phyloP scores from a whole-genome alignment of 345 rosid genomes.

The Syzygium grande region DNA sequence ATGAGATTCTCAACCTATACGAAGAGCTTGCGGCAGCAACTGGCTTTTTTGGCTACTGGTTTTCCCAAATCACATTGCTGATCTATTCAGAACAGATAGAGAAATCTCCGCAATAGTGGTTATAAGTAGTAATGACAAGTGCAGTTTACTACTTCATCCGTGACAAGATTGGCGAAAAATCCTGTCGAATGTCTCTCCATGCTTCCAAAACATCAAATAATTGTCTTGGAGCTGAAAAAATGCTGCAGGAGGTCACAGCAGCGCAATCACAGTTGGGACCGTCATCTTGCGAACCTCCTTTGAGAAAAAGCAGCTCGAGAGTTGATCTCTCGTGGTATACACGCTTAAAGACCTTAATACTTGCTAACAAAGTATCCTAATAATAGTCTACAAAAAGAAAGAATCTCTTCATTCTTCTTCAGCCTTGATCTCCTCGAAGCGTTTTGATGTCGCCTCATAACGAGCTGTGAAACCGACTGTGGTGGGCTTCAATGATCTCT shows the following conservation, averaged over 20 bases:
- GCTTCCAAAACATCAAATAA: constrained; percentile 6
- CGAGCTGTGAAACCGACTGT: constrained; percentile 88
- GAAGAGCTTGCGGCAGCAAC: neutral
- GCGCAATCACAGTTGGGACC: neutral
- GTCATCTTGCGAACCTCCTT: neutral
- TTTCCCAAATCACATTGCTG: neutral
- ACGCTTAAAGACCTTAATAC: neutral
- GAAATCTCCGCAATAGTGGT: neutral
- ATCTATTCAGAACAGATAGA: neutral
- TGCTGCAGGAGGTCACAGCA: neutral
- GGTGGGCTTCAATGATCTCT: constrained; percentile 63
- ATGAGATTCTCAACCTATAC: neutral
- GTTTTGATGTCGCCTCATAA: constrained; percentile 27
- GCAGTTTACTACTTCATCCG: neutral
- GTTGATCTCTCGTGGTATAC: neutral
- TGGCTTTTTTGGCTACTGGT: neutral
- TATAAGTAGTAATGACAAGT: neutral
- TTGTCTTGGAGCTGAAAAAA: neutral
- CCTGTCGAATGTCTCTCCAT: neutral
- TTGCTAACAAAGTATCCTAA: neutral
- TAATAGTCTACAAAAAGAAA: neutral
- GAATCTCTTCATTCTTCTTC: neutral
- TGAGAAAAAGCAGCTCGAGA: neutral
- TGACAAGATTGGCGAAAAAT: neutral
- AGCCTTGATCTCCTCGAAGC: constrained; percentile 1